Conservation (phyloP, 2,329 filamentous ascomycete genomes). For the Balansia obtecta region DNA sequence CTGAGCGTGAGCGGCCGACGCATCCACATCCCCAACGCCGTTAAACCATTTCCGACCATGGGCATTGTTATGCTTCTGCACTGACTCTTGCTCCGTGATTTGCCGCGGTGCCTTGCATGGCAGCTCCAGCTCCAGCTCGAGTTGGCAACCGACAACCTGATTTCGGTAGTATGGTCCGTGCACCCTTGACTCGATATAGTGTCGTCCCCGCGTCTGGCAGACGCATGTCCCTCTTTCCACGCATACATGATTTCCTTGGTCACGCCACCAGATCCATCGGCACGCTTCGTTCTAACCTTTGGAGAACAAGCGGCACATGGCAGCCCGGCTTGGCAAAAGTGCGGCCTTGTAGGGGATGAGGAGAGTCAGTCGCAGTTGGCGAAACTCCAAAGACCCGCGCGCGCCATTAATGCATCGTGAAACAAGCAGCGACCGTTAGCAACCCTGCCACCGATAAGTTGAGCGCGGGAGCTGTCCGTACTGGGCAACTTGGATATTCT, state of each 20-base stretch:
- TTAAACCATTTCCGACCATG: not conserved
- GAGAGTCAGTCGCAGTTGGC: not conserved
- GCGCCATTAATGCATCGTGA: slow-evolving; percentile 5
- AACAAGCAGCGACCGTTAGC: slow-evolving; percentile 3
- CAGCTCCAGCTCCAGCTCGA: not conserved
- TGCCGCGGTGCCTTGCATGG: slow-evolving; percentile 15
- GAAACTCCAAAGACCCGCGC: slow-evolving; percentile 3
- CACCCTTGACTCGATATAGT: not conserved
- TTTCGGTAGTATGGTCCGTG: not conserved
- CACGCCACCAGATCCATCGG: not conserved
- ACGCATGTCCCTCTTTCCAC: not conserved
- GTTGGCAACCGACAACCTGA: not conserved
- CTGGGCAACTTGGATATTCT: not conserved
- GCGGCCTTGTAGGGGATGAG: slow-evolving; percentile 1
- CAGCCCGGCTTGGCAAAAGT: slow-evolving; percentile 5
- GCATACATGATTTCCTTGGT: not conserved
- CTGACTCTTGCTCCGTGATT: not conserved
- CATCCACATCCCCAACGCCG: not conserved
- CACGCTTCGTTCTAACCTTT: not conserved
- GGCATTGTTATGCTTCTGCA: not conserved
- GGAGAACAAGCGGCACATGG: not conserved
- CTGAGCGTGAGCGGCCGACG: not conserved
- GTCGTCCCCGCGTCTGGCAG: not conserved
- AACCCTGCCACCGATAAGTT: not conserved
- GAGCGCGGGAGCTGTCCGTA: not conserved